A percentile compares a stretch with the other conserved stretches of the same genome.
These are phyloP conservation scores for Veloporphyrellus conicus DNA, from an alignment of 1,284 basidiomycete species.

Conservation along the genomic window DNA sequence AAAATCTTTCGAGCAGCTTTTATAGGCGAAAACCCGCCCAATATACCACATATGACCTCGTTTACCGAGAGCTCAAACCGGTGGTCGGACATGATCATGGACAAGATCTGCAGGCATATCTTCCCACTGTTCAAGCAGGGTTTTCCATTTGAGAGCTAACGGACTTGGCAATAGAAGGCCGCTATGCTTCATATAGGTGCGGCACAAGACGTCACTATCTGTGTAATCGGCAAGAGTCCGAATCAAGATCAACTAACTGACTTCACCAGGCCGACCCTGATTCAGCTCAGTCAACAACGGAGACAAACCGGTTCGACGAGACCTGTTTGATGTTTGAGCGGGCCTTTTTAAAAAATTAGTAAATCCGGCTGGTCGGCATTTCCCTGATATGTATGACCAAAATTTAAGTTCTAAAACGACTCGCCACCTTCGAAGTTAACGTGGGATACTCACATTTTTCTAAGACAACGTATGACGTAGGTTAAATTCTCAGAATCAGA, in stretches of 20 bases:
- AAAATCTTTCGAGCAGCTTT: constrained; percentile 12
- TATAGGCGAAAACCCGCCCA: constrained; percentile 16
- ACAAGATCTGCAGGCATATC: background rate
- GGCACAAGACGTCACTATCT: constrained; percentile 1
- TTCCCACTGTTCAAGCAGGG: constrained; percentile 1
- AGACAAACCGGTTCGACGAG: constrained; percentile 10
- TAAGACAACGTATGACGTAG: constrained; percentile 13
- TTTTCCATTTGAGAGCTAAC: constrained; percentile 1
- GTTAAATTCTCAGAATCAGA: background rate
- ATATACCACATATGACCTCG: constrained; percentile 2
- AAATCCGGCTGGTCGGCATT: too few relatives aligned
- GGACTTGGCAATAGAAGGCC: background rate
- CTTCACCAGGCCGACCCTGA: constrained; percentile 1
- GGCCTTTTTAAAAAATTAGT: too few relatives aligned
- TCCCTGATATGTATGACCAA: too few relatives aligned
- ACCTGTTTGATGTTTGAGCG: background rate
- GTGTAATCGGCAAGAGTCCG: constrained; percentile 20
- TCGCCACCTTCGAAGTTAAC: background rate
- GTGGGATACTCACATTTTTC: constrained; percentile 3
- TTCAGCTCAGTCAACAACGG: background rate
- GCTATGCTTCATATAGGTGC: background rate
- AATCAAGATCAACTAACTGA: constrained; percentile 3
- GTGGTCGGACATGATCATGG: background rate
- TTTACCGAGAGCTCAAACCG: constrained; percentile 3
- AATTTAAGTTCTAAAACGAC: too few relatives aligned